Evolutionary conservation across 139 green algal genomes (phyloP), one percentile per base, ranked within the genome.

Genomic region (Tetraselmis striata): DNA sequence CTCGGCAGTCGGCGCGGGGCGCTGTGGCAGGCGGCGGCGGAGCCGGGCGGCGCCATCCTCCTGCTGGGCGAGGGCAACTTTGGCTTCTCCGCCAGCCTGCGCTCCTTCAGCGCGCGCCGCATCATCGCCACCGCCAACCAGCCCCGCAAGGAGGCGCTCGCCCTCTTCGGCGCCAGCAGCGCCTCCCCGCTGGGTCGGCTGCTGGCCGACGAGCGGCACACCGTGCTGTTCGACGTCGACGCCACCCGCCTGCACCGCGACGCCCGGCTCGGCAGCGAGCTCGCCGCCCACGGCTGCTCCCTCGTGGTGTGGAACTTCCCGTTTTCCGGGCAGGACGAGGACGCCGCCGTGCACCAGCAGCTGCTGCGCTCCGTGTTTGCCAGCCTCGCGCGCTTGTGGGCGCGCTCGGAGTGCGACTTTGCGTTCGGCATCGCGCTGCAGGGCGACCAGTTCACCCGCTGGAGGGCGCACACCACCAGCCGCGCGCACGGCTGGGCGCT

Each of bases 31-130:
- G 18, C 11, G n/a, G n/a, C n/a, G n/a, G n/a, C n/a, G n/a, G n/a
- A n/a, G 27, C 22, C 1, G 22, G 29, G 18, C 26, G 59, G 77
- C 30, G 28, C 59, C 0, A 30, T 90, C 30, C 67, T 90, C 59
- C 79, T 88, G 81, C 76, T 90, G 5, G 86, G 86, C 23, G 86
- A 90, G 75, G 86, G 86, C 30, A 84, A 90, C 78, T 87, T 90
- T 24, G 67, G 29, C 25, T 90, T 90, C 31, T 78, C 81, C 2
- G 30, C 76, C 30, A 81, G 84, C 2, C 59, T 90, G 28, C n/a
- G 82, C 28, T 79, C 30, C 2, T 25, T 77, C 29, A 2, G 32
- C 28, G 29, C 29, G 31, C 23, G 2, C 2, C 28, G 30, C 58
- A 59, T 86, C 67, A 26, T 76, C n/a, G 28, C 76, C 29, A 76